Conservation (phyloP, 2,329 filamentous ascomycete species). For the Furcasterigmium sp. region DNA sequence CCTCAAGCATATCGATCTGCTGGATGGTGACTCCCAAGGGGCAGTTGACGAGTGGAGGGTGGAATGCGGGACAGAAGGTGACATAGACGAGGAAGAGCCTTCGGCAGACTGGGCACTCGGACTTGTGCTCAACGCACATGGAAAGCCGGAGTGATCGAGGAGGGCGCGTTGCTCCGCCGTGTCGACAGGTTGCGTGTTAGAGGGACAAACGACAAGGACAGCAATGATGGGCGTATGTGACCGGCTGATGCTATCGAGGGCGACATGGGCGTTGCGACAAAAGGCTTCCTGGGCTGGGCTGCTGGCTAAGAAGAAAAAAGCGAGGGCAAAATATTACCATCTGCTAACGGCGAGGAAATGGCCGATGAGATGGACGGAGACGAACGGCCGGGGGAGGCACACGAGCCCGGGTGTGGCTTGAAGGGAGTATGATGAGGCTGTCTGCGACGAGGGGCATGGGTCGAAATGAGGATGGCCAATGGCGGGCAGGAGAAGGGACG, state of each 20-base stretch:
- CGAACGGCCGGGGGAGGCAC: neutral
- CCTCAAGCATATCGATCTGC: conserved; percentile 43
- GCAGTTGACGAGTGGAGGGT: conserved; percentile 42
- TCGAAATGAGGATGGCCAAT: neutral
- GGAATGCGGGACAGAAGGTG: conserved; percentile 47
- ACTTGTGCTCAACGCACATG: conserved; percentile 56
- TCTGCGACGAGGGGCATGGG: neutral
- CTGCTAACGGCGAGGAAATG: neutral
- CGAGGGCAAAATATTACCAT: neutral
- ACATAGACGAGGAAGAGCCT: conserved; percentile 55
- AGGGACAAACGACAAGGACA: conserved; percentile 5
- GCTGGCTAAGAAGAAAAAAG: neutral
- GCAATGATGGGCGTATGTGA: neutral
- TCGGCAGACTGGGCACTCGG: conserved; percentile 54
- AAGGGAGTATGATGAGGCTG: neutral
- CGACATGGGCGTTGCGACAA: conserved; percentile 9
- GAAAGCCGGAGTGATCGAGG: conserved; percentile 26
- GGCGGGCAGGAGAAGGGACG: neutral
- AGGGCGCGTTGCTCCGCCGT: neutral
- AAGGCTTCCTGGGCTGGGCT: neutral
- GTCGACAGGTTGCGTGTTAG: neutral
- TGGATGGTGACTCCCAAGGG: conserved; percentile 34
- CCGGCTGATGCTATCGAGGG: conserved; percentile 4
- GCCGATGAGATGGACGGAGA: neutral
- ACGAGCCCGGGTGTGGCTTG: neutral